Evolutionary conservation across 23 red algal genomes (phyloP).

Genomic region (Gracilaria domingensis): DNA sequence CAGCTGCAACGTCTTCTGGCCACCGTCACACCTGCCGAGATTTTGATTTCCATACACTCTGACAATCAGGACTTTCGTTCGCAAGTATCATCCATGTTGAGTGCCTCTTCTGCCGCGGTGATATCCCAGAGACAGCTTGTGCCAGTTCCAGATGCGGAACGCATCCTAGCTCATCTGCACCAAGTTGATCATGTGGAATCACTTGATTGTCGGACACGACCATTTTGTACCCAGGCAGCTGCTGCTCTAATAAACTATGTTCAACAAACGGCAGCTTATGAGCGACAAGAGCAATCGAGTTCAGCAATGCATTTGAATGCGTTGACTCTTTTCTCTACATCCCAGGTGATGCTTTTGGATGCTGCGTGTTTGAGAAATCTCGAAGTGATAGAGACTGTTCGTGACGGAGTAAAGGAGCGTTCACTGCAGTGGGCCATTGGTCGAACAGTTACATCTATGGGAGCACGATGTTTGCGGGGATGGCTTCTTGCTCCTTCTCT

Average conservation of each 20-base stretch:
- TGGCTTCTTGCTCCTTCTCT: slow-evolving; percentile 83
- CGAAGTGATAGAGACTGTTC: slow-evolving; percentile 76
- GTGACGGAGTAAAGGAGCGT: slow-evolving; percentile 79
- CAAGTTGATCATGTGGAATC: slow-evolving; percentile 65
- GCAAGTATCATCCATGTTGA: slow-evolving; percentile 13
- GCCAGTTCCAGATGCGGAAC: slow-evolving; percentile 16
- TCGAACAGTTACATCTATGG: slow-evolving; percentile 85
- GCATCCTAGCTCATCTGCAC: slow-evolving; percentile 27
- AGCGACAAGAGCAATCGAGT: not conserved
- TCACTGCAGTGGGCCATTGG: slow-evolving; percentile 85
- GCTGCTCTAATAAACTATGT: slow-evolving; percentile 34
- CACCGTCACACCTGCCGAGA: slow-evolving; percentile 74
- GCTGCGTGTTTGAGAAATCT: slow-evolving; percentile 81
- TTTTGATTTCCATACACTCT: slow-evolving; percentile 42
- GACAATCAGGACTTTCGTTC: not conserved
- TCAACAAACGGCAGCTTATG: slow-evolving; percentile 5
- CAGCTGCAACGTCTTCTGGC: slow-evolving; percentile 61
- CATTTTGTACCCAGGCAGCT: slow-evolving; percentile 45
- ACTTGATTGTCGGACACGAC: slow-evolving; percentile 53
- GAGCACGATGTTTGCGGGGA: slow-evolving; percentile 74
- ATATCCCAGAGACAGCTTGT: slow-evolving; percentile 10
- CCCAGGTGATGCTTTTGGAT: slow-evolving; percentile 66
- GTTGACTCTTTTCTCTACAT: slow-evolving; percentile 33
- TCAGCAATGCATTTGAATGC: slow-evolving; percentile 9
- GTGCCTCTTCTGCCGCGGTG: not conserved